These are phyloP conservation scores for Cladorrhinum samala DNA, from an alignment of 495 filamentous ascomycete species.

Conservation along the genomic window DNA sequence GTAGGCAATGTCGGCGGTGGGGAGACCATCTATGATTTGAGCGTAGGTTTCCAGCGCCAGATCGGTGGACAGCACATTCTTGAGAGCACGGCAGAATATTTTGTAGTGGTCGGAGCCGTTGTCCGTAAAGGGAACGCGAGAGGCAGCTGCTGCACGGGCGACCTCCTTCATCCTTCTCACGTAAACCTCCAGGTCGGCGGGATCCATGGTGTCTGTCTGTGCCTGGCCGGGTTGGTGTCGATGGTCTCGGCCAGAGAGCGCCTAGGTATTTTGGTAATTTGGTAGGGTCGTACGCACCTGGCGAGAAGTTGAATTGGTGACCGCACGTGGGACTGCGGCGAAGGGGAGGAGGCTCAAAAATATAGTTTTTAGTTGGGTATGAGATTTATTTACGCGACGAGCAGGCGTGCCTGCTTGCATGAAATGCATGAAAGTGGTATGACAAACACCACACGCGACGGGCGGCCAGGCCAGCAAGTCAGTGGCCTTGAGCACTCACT, in stretches of 20 bases:
- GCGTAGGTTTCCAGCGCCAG: conserved; percentile 25
- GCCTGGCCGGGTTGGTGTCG: no score
- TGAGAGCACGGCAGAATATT: conserved; percentile 13
- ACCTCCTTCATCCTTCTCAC: background rate
- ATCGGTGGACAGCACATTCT: conserved; percentile 14
- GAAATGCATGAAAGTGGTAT: background rate
- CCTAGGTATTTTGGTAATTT: no score
- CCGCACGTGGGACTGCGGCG: background rate
- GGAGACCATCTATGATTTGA: conserved; percentile 32
- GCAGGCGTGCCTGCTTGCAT: no score
- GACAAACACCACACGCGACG: background rate
- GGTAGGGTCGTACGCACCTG: no score
- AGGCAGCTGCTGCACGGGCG: background rate
- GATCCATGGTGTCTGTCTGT: background rate
- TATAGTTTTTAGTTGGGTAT: no score
- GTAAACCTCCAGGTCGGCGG: background rate
- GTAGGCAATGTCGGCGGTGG: conserved; percentile 16
- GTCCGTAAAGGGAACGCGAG: conserved; percentile 5
- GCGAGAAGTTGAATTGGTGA: background rate
- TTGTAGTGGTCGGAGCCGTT: conserved; percentile 10
- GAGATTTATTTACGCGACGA: no score
- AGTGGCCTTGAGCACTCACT: no score
- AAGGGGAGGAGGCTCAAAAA: no score
- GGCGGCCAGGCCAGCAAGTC: no score
- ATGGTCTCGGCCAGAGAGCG: background rate